A percentile compares a stretch with the other conserved stretches of the same genome.
Conservation (phyloP, 2,329 filamentous ascomycete genomes). For the Fusarium burgessii region DNA sequence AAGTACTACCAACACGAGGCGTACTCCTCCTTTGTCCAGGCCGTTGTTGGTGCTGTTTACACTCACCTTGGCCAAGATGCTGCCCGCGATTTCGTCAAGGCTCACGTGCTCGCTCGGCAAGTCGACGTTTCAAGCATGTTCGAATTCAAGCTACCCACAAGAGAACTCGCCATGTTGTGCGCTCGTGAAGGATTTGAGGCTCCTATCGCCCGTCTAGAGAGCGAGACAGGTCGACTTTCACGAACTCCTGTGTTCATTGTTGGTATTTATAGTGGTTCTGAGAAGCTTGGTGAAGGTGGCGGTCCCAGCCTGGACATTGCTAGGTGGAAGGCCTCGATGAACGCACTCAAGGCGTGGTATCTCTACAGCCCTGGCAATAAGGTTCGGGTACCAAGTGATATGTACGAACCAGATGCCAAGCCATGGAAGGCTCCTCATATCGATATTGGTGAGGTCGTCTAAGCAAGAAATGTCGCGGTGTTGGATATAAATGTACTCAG, state of each 20-base stretch:
- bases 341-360: conserved; percentile 94
- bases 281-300: conserved; percentile 92
- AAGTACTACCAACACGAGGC: conserved; percentile 82
- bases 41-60: conserved; percentile 86
- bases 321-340: conserved; percentile 82
- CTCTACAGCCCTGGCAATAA: conserved; percentile 83
- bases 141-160: conserved; percentile 83
- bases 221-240: conserved; percentile 88
- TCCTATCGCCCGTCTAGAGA: conserved; percentile 87
- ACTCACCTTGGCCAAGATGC: conserved; percentile 82
- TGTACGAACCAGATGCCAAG: conserved; percentile 69
- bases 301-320: conserved; percentile 83
- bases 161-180: conserved; percentile 86
- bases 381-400: conserved; percentile 76
- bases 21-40: conserved; percentile 81
- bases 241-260: conserved; percentile 92
- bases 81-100: conserved; percentile 84
- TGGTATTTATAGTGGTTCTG: conserved; percentile 89
- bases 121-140: conserved; percentile 84
- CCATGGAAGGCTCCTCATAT: conserved; percentile 76
- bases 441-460: conserved; percentile 78
- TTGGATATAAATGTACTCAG: conserved; percentile 39
- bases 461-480: conserved; percentile 36
- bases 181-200: conserved; percentile 88
- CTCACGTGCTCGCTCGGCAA: conserved; percentile 84